Percentiles rank a stretch among this genome's conserved stretches.
Conservation (phyloP, 2,329 filamentous ascomycete genomes). For the Colletotrichum sp. region DNA sequence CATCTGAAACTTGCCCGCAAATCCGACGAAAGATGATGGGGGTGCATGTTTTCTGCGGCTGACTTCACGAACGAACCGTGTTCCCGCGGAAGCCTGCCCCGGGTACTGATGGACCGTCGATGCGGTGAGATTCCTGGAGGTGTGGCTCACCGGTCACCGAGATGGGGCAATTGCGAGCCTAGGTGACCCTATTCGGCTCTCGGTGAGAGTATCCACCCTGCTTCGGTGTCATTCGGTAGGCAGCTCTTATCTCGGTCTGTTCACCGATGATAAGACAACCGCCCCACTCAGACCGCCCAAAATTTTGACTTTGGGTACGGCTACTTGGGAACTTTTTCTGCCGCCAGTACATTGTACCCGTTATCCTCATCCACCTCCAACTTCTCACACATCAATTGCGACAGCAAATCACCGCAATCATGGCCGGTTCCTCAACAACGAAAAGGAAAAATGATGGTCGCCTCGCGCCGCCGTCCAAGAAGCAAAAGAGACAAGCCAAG, state of each 20-base stretch:
- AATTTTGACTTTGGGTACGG: constrained; percentile 7
- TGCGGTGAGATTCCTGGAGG: background rate
- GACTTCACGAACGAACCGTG: background rate
- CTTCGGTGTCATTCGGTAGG: background rate
- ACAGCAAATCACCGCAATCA: background rate
- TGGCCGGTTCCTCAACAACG: constrained; percentile 33
- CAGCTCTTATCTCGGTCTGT: background rate
- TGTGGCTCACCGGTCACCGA: background rate
- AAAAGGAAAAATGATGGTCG: constrained; percentile 39
- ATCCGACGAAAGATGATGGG: background rate
- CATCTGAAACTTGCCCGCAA: background rate
- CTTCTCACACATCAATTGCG: background rate
- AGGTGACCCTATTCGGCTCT: accelerated
- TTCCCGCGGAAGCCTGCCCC: background rate
- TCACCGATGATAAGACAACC: background rate
- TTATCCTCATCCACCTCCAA: background rate
- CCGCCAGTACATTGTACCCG: background rate
- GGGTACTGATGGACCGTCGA: background rate
- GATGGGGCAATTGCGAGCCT: accelerated
- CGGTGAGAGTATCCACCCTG: background rate
- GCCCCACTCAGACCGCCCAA: constrained; percentile 12
- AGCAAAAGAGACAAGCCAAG: constrained; percentile 46
- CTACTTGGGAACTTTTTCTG: background rate
- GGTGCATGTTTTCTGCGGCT: background rate
- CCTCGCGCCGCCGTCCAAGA: constrained; percentile 52